Base-by-base conservation (phyloP, 345 rosid species). In the Excoecaria agallocha region DNA sequence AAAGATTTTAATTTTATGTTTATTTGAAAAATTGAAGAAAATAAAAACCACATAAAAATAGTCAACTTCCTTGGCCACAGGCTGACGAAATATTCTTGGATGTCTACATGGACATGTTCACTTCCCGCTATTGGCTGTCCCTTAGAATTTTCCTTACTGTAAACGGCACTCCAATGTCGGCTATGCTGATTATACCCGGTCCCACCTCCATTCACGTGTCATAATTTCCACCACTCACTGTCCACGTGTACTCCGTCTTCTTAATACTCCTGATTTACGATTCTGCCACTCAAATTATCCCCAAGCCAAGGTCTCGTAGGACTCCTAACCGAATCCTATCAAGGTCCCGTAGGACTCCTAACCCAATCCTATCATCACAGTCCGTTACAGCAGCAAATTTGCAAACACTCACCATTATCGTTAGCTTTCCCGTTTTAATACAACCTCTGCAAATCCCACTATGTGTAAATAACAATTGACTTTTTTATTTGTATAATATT, bases 101-200 rank as follows among this genome's bases (percentile, higher is more conserved):
- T 17, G 73, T 74, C 68, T 69, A 75, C 73, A 61, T 63, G 80
- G 81, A 80, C 84, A 76, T 60, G 81, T 61, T 25, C 69, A 9
- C 66, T 20, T 37, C 78, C 65, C 75, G 74, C 76, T 46, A 83
- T 72, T 75, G 83, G 83, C 19, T 72, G 79, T 78, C 84, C 39
- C 24, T 22, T 0, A 3, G 62, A 8, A 16, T 22, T 43, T 68
- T 45, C 63, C 39, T 16, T 16, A 11, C 54, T 24, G 63, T 45
- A 64, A 46, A 58, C 66, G 71, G 77, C 84, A 73, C 79, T 57
- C 73, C 74, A 69, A 71, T 74, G 78, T 84, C 77, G 85, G 82
- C 69, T 72, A 48, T 64, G 38, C 67, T 52, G 68, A 52, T 25
- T 68, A 76, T 49, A 38, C 73, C 11, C 12, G 16, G 43, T 41